Conservation (phyloP, 129 eudicot genomes). For the sunflower (Helianthus annuus) region HanXRQr2.0-SUNRISE NC_035446.2:162456331-162456830, state of each 20-base stretch:
- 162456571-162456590: constrained; percentile 18
- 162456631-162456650: constrained; percentile 15
- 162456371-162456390: constrained; percentile 1
- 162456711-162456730: background rate
- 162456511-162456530: background rate
- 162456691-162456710: background rate
- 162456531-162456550: constrained; percentile 4
- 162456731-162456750: background rate
- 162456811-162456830: no score
- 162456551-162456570: background rate
- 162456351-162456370: constrained; percentile 9
- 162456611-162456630: constrained; percentile 28
- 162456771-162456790: no score
- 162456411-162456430: constrained; percentile 5
- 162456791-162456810: no score
- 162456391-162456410: background rate
- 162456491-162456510: constrained; percentile 7
- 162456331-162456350: background rate
- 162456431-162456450: background rate
- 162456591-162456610: background rate
- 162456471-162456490: constrained; percentile 10
- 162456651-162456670: constrained; percentile 4
- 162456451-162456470: background rate
- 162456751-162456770: background rate
- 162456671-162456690: constrained; percentile 8